Evolutionary conservation across 176 grass and related monocot genomes (phyloP).

Genomic region (Urochloa ruziziensis): DNA sequence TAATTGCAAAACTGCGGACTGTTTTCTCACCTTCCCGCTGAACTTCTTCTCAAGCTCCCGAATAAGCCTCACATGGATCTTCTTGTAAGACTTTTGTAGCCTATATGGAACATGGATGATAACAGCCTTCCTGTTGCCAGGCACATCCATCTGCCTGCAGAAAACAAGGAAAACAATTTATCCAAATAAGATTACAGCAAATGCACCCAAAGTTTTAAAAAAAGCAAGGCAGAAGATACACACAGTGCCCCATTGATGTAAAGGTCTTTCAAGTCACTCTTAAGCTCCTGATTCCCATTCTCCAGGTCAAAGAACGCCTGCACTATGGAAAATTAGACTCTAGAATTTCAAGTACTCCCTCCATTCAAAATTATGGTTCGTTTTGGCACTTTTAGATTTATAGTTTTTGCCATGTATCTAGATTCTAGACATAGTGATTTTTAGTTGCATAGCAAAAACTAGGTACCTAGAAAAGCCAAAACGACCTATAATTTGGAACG

Average conservation of each 20-base stretch:
- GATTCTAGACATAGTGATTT: no score
- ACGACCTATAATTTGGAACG: no score
- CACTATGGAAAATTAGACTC: background rate
- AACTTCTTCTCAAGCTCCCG: constrained; percentile 82
- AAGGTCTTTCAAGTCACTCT: constrained; percentile 75
- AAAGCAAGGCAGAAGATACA: constrained; percentile 1
- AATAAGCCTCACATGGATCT: constrained; percentile 69
- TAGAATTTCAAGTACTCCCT: background rate
- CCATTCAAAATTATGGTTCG: no score
- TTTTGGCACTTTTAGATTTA: no score
- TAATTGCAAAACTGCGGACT: background rate
- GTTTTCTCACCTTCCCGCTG: constrained; percentile 58
- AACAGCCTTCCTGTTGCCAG: constrained; percentile 69
- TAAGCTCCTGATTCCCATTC: constrained; percentile 70
- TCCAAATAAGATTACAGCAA: background rate
- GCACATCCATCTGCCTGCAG: constrained; percentile 62
- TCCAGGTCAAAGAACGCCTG: constrained; percentile 77
- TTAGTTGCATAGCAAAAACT: no score
- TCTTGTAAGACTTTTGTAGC: constrained; percentile 60
- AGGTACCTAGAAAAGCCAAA: no score
- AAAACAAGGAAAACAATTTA: background rate
- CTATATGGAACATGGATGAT: constrained; percentile 72
- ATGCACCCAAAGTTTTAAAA: background rate
- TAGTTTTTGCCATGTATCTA: no score
- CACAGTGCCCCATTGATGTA: constrained; percentile 63